phyloP scores from a whole-genome alignment of 2,329 filamentous ascomycete species.

The Diaporthe sp. region DNA sequence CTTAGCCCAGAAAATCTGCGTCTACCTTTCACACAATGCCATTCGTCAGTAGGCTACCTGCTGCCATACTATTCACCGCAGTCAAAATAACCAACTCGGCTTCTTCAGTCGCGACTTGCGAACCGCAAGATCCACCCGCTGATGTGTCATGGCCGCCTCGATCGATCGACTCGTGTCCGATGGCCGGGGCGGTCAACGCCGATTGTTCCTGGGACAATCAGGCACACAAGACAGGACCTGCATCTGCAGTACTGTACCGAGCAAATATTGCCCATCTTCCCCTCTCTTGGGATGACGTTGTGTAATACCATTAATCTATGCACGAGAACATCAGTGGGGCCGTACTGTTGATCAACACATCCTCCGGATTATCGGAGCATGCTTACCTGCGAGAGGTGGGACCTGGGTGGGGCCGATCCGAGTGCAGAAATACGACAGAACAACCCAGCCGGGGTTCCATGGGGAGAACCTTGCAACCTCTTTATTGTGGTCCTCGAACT shows the following conservation, averaged over 20 bases:
- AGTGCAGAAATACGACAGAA: constrained; percentile 8
- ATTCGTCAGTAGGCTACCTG: neutral
- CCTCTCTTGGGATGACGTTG: constrained; percentile 15
- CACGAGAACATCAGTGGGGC: constrained; percentile 7
- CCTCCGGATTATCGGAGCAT: constrained; percentile 3
- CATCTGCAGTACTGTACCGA: neutral
- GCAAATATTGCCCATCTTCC: neutral
- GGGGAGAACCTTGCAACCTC: neutral
- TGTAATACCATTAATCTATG: neutral
- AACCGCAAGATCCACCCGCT: neutral
- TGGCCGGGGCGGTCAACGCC: neutral
- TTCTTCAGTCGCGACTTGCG: neutral
- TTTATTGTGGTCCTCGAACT: constrained; percentile 8
- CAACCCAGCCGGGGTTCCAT: neutral
- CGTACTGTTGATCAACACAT: neutral
- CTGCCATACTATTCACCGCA: neutral
- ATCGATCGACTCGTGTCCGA: neutral
- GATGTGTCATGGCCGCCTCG: neutral
- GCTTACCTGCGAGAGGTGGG: neutral
- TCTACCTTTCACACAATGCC: neutral
- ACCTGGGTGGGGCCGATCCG: neutral
- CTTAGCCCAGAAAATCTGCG: neutral
- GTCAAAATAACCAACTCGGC: neutral
- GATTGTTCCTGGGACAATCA: neutral
- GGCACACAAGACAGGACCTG: neutral